Evolutionary conservation across 2,329 filamentous ascomycete genomes (phyloP).

Genomic region (Trichoderma simmonsii): DNA sequence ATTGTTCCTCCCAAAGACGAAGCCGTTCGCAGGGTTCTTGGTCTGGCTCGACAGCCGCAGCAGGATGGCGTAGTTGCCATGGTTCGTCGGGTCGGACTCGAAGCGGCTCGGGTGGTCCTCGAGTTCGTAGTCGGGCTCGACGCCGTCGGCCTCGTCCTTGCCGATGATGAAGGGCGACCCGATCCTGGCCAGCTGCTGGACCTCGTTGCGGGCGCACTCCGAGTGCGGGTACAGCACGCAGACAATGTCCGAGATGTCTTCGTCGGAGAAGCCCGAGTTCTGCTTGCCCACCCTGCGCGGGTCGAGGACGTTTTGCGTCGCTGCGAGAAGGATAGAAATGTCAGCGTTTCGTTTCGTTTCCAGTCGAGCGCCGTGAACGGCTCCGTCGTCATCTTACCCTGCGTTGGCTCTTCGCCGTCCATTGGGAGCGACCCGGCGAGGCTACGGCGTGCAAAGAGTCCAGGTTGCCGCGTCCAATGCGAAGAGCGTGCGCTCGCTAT

Average conservation of each 20-base stretch:
- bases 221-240: constrained; percentile 83
- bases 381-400: constrained; percentile 32
- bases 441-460: constrained; percentile 26
- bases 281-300: constrained; percentile 75
- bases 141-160: constrained; percentile 48
- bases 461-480: constrained; percentile 18
- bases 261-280: constrained; percentile 76
- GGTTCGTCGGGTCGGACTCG: constrained; percentile 33
- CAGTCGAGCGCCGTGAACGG: neutral
- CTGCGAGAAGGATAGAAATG: neutral
- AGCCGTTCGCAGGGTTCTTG: constrained; percentile 68
- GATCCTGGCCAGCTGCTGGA: constrained; percentile 50
- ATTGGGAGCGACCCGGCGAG: constrained; percentile 37
- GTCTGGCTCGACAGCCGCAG: constrained; percentile 73
- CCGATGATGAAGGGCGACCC: constrained; percentile 49
- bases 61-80: constrained; percentile 67
- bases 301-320: constrained; percentile 57
- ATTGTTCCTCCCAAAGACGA: constrained; percentile 79
- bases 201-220: constrained; percentile 66
- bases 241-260: constrained; percentile 83
- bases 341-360: neutral
- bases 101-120: constrained; percentile 52
- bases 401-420: constrained; percentile 45
- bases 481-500: neutral
- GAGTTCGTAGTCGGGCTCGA: constrained; percentile 48